Conservation (phyloP, 371 early-diverging fungal species). For the Cladochytrium tenue region DNA sequence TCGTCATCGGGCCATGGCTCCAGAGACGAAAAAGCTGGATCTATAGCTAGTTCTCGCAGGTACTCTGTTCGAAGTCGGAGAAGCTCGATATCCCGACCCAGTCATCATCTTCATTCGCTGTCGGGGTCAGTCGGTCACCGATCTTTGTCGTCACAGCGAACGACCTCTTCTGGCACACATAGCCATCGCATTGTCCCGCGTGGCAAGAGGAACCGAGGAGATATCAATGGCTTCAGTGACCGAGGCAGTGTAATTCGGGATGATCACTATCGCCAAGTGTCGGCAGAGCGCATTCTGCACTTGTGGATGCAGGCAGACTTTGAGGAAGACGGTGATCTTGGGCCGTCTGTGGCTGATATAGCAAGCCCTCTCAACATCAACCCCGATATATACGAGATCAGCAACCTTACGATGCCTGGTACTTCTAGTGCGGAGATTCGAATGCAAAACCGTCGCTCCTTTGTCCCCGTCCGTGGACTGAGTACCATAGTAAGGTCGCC, state of each 20-base stretch:
- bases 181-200: too few species aligned
- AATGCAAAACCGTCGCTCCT: not conserved
- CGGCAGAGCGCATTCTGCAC: not conserved
- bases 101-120: not conserved
- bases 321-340: not conserved
- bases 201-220: too few species aligned
- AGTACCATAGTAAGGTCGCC: too few species aligned
- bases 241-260: too few species aligned
- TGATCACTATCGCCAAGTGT: not conserved
- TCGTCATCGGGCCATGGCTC: not conserved
- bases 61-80: too few species aligned
- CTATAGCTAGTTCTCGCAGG: too few species aligned
- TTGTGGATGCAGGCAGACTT: not conserved
- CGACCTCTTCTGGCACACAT: too few species aligned
- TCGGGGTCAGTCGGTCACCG: not conserved
- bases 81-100: too few species aligned
- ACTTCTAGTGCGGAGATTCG: not conserved
- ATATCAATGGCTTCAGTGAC: too few species aligned
- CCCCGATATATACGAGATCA: not conserved
- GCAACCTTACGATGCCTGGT: not conserved
- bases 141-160: not conserved
- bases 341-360: not conserved
- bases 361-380: not conserved
- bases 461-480: too few species aligned
- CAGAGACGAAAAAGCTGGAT: too few species aligned